Percentiles rank a stretch among this genome's conserved stretches.
phyloP scores from a whole-genome alignment of 768 basidiomycete genomes.

The Kwoniella newhampshirensis region DNA sequence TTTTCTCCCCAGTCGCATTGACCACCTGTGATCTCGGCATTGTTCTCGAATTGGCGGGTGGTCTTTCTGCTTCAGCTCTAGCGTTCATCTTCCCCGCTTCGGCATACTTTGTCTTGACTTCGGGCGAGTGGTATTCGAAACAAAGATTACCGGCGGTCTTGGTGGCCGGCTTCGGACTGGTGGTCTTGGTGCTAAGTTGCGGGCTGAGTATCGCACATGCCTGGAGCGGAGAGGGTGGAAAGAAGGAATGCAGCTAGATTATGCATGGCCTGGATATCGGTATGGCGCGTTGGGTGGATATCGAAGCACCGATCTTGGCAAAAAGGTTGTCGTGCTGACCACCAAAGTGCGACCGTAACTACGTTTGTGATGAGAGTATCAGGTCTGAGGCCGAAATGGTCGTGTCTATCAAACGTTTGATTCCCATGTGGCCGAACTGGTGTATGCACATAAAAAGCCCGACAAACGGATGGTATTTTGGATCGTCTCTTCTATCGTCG shows the following conservation, averaged over 20 bases:
- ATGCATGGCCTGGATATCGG: not conserved
- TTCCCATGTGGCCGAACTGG: no score
- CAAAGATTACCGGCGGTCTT: constrained; percentile 71
- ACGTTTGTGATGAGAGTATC: no score
- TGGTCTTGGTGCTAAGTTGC: constrained; percentile 76
- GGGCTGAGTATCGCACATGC: constrained; percentile 73
- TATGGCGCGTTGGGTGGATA: not conserved
- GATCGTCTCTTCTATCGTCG: no score
- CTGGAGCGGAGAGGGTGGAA: constrained; percentile 67
- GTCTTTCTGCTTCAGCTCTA: constrained; percentile 69
- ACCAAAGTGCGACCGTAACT: no score
- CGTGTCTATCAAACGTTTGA: no score
- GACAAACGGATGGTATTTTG: no score
- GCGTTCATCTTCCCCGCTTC: constrained; percentile 69
- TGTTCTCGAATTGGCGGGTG: constrained; percentile 97
- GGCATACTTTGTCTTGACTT: constrained; percentile 46
- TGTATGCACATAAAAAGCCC: no score
- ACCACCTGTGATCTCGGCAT: constrained; percentile 97
- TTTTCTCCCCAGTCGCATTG: constrained; percentile 65
- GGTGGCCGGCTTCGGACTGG: constrained; percentile 71
- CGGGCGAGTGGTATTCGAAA: constrained; percentile 66
- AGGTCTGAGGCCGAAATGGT: no score
- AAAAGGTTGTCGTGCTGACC: no score
- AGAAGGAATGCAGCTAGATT: constrained; percentile 68
- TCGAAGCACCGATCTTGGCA: no score